These are phyloP conservation scores for Dunaliella primolecta DNA, from an alignment of 139 green algal genomes.

Conservation along the genomic window DNA sequence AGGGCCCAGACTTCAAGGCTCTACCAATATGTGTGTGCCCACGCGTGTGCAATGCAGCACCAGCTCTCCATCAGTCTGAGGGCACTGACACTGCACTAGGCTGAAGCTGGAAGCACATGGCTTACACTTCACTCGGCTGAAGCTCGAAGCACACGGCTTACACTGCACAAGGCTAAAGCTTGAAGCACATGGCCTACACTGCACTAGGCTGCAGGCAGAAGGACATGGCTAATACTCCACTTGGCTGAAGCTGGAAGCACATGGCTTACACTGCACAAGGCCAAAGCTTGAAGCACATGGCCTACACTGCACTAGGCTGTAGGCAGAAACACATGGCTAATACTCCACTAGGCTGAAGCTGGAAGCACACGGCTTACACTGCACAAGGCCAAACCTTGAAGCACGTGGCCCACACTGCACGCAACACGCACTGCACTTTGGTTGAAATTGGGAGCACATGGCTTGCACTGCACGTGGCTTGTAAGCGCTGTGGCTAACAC, in stretches of 20 bases:
- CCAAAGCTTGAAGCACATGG: background rate
- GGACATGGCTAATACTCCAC: too few species aligned
- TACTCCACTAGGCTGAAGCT: too few species aligned
- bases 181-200: background rate
- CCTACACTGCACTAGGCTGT: background rate
- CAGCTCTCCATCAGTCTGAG: too few species aligned
- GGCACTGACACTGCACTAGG: too few species aligned
- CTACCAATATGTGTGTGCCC: background rate
- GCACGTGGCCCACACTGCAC: background rate
- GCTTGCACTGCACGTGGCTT: too few species aligned
- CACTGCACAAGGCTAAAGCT: background rate
- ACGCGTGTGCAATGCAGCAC: background rate
- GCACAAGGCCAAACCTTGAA: background rate
- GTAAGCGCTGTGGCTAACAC: background rate
- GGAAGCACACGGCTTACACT: background rate
- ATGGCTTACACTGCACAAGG: background rate
- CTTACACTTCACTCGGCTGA: too few species aligned
- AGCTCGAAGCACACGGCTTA: background rate
- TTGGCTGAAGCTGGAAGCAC: background rate
- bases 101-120: too few species aligned
- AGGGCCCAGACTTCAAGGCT: too few species aligned
- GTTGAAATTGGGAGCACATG: too few species aligned
- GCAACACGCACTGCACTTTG: background rate
- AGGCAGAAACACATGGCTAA: too few species aligned
- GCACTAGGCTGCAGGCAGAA: background rate